phyloP scores from a whole-genome alignment of 345 rosid genomes.

The Abelmoschus esculentus region DNA sequence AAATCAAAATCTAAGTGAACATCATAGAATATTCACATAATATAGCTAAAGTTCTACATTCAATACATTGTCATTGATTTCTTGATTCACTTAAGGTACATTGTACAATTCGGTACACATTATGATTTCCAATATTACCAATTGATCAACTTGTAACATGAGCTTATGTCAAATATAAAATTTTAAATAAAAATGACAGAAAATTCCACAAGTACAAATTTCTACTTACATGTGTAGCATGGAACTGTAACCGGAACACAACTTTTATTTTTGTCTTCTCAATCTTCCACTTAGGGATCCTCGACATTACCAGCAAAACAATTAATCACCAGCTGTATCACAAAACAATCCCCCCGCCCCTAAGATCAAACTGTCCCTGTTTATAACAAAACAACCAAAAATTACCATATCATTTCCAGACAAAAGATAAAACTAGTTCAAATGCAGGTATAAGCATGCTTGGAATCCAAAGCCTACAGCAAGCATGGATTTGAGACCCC shows the following conservation, averaged over 20 bases:
- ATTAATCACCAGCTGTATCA: slow-evolving; percentile 33
- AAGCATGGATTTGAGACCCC: neutral
- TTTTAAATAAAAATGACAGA: neutral
- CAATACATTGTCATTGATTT: neutral
- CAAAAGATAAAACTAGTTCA: slow-evolving; percentile 4
- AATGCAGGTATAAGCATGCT: neutral
- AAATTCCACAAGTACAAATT: neutral
- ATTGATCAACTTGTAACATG: neutral
- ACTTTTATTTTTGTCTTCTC: slow-evolving; percentile 96
- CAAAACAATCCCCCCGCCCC: slow-evolving; percentile 11
- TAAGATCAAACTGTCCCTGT: slow-evolving; percentile 5
- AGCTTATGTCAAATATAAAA: neutral
- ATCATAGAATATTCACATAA: neutral
- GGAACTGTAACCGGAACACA: slow-evolving; percentile 89
- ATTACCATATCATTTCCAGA: neutral
- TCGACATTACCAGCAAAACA: slow-evolving; percentile 60
- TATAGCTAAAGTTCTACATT: neutral
- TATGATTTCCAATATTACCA: neutral
- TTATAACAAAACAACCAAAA: neutral
- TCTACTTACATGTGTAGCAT: slow-evolving; percentile 86
- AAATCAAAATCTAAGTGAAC: neutral
- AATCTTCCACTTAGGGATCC: slow-evolving; percentile 71
- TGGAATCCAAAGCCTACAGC: neutral
- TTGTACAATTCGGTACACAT: neutral
- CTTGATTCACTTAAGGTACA: neutral